phyloP scores from a whole-genome alignment of 345 rosid species.

The Pistacia integerrima region DNA sequence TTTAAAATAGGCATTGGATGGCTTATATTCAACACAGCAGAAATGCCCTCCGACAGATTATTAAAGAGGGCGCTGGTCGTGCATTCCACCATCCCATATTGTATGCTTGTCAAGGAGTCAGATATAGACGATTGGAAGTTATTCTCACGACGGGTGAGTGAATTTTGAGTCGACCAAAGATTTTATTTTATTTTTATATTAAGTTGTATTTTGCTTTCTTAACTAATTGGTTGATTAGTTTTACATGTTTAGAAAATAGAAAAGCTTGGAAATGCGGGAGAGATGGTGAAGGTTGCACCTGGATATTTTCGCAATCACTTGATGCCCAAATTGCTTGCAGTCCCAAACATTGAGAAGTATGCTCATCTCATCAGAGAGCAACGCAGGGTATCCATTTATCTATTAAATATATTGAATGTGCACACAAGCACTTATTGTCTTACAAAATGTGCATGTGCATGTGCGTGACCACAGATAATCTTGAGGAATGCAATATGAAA shows the following conservation, averaged over 20 bases:
- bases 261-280: conserved; percentile 94
- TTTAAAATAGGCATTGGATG: conserved; percentile 28
- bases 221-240: neutral
- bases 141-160: conserved; percentile 80
- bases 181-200: neutral
- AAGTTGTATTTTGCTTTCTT: neutral
- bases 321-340: conserved; percentile 94
- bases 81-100: conserved; percentile 61
- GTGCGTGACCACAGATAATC: neutral
- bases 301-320: conserved; percentile 90
- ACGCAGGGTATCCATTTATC: conserved; percentile 56
- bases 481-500: neutral
- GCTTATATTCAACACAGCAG: conserved; percentile 41
- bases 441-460: neutral
- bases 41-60: conserved; percentile 46
- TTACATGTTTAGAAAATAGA: conserved; percentile 57
- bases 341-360: conserved; percentile 90
- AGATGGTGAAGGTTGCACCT: conserved; percentile 92
- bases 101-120: conserved; percentile 77
- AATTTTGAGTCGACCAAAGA: neutral
- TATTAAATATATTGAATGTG: neutral
- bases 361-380: conserved; percentile 87
- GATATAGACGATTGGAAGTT: conserved; percentile 80
- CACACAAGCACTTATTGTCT: neutral
- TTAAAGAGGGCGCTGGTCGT: conserved; percentile 36